Conservation (phyloP, 805 yeast species). For the Suhomyces pyralidae region DNA sequence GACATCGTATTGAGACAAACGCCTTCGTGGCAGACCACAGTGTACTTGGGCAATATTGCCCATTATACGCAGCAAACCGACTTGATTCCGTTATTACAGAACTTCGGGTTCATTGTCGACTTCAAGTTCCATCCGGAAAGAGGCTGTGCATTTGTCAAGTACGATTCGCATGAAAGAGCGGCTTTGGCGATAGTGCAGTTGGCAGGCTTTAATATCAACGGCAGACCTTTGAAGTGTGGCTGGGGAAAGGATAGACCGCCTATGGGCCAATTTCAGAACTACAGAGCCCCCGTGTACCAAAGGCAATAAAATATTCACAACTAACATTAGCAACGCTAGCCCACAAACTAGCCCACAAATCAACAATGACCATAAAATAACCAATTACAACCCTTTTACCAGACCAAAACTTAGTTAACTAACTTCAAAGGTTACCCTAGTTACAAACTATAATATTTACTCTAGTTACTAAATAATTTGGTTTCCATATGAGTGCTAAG, state of each 20-base stretch:
- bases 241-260: slow-evolving; percentile 72
- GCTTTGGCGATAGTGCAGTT: slow-evolving; percentile 83
- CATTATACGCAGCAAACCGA: slow-evolving; percentile 73
- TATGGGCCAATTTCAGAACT: slow-evolving; percentile 23
- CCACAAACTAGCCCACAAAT: too few relatives aligned
- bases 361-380: not conserved
- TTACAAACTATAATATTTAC: too few relatives aligned
- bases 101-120: slow-evolving; percentile 79
- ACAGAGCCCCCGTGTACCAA: slow-evolving; percentile 29
- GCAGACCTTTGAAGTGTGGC: slow-evolving; percentile 76
- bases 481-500: too few relatives aligned
- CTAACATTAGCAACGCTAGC: too few relatives aligned
- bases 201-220: slow-evolving; percentile 66
- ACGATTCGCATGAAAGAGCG: slow-evolving; percentile 83
- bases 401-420: too few relatives aligned
- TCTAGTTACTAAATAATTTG: too few relatives aligned
- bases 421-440: too few relatives aligned
- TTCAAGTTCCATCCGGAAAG: slow-evolving; percentile 76
- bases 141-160: slow-evolving; percentile 87
- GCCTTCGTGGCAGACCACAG: slow-evolving; percentile 82
- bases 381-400: too few relatives aligned
- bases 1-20: slow-evolving; percentile 73
- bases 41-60: slow-evolving; percentile 81
- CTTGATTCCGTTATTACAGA: slow-evolving; percentile 68
- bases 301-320: too few relatives aligned